Evolutionary conservation across 345 rosid species (phyloP), one percentile per base, ranked within the genome.

Genomic region (Passiflora organensis): DNA sequence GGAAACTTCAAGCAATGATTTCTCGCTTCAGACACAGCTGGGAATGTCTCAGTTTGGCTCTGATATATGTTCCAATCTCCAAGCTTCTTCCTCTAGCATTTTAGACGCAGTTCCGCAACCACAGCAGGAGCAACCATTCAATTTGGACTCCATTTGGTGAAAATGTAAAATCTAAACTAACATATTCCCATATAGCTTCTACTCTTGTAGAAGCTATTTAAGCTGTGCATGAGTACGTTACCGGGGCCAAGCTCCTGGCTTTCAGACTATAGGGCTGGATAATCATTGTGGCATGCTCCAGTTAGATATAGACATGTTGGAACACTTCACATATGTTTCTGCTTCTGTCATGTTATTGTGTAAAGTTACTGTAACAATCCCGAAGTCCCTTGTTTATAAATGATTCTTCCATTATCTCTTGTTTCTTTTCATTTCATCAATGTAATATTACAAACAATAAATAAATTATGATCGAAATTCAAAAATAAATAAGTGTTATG

Each of bases 101-200:
- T 59, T 73, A 50, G 81, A 71, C 10, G 34, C 76, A 11, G 44
- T 53, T 51, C 57, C 58, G 13, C 76, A 47, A 17, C 50, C 59
- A 55, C 82, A 82, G 46, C 83, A 66, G 82, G 95, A 86, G 80
- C 95, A 86, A 80, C 76, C 82, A 56, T 82, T 78, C 72, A 76
- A 81, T 69, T 69, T 86, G 84, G 95, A 86, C 86, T 81, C 91
- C 74, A 71, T 82, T 28, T 78, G 94, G 95, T 80, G 78, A 84
- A 71, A 60, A 25, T 51, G 48, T 50, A n/a, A 22, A 53, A 62
- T 51, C 23, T 43, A 2, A 60, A 55, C 60, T 56, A 44, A 58
- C 60, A 69, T 28, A 21, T 46, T 46, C 25, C 32, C 36, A 4
- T 48, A 25, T 9, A 59, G 41, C 51, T 42, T 51, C 51, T 43